Evolutionary conservation across 83 land plant species (phyloP).

Genomic region (Thuja plicata): DNA sequence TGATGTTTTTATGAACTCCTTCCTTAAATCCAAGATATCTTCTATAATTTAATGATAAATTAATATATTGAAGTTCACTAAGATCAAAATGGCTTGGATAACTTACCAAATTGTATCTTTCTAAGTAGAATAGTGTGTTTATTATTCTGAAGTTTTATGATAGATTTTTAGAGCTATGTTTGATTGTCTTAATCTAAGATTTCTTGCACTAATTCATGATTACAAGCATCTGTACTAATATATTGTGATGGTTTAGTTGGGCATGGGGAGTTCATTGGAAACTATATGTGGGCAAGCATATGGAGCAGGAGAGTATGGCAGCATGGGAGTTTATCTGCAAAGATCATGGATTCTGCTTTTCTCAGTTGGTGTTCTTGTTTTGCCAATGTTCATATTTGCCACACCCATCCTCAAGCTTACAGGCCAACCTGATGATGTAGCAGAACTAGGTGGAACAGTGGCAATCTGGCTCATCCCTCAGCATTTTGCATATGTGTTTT

Average conservation of each 20-base stretch:
- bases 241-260: slow-evolving; percentile 29
- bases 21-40: background rate
- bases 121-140: background rate
- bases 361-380: slow-evolving; percentile 23
- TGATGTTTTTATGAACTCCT: background rate
- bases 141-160: no score
- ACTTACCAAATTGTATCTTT: background rate
- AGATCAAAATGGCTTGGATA: no score
- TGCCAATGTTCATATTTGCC: slow-evolving; percentile 45
- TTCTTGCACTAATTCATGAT: background rate
- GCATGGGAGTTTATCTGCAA: slow-evolving; percentile 61
- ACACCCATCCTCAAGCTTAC: slow-evolving; percentile 32
- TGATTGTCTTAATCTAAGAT: background rate
- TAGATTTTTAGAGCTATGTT: no score
- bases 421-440: slow-evolving; percentile 37
- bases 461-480: slow-evolving; percentile 34
- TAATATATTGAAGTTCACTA: no score
- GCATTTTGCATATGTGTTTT: slow-evolving; percentile 37
- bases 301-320: slow-evolving; percentile 53
- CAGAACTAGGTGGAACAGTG: slow-evolving; percentile 29
- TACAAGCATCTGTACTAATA: background rate
- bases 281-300: slow-evolving; percentile 65
- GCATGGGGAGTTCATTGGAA: slow-evolving; percentile 64
- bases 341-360: slow-evolving; percentile 55
- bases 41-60: no score